These are phyloP conservation scores for Clitopilus hobsonii DNA, from an alignment of 768 basidiomycete species.

Conservation along the genomic window DNA sequence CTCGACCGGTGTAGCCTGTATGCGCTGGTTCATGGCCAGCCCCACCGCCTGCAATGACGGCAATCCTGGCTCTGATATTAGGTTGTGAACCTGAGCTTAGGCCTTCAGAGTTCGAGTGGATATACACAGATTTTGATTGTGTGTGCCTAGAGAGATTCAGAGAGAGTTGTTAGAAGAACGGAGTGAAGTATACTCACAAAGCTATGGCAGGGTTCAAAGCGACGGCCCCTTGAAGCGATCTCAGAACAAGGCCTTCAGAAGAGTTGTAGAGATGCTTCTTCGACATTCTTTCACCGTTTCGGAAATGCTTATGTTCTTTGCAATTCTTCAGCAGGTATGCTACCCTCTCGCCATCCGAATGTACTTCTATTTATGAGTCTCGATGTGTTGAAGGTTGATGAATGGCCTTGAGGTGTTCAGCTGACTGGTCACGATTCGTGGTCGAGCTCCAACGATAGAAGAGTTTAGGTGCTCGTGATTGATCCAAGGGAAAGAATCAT, in stretches of 20 bases:
- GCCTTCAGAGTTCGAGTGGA: slow-evolving; percentile 7
- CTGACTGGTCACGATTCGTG: background rate
- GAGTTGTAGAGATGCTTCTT: slow-evolving; percentile 38
- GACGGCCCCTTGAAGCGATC: slow-evolving; percentile 36
- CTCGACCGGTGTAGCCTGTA: slow-evolving; percentile 51
- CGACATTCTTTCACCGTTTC: slow-evolving; percentile 33
- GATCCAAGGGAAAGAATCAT: background rate
- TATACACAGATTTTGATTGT: slow-evolving; percentile 30
- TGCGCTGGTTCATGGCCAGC: slow-evolving; percentile 61
- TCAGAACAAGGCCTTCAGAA: slow-evolving; percentile 36
- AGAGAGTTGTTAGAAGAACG: background rate
- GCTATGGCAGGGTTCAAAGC: slow-evolving; percentile 33
- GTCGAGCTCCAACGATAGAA: background rate
- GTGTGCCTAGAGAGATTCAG: slow-evolving; percentile 22
- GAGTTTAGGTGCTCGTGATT: background rate
- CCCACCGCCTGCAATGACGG: slow-evolving; percentile 45
- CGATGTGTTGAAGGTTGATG: background rate
- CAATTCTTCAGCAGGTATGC: no score
- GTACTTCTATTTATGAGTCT: background rate
- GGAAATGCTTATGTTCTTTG: no score
- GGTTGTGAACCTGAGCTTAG: no score
- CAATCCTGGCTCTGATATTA: slow-evolving; percentile 17
- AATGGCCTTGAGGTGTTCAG: background rate
- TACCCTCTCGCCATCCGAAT: background rate
- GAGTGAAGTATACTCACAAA: slow-evolving; percentile 24